phyloP scores from a whole-genome alignment of 2,329 filamentous ascomycete species.

The Xylariales sp. region DNA sequence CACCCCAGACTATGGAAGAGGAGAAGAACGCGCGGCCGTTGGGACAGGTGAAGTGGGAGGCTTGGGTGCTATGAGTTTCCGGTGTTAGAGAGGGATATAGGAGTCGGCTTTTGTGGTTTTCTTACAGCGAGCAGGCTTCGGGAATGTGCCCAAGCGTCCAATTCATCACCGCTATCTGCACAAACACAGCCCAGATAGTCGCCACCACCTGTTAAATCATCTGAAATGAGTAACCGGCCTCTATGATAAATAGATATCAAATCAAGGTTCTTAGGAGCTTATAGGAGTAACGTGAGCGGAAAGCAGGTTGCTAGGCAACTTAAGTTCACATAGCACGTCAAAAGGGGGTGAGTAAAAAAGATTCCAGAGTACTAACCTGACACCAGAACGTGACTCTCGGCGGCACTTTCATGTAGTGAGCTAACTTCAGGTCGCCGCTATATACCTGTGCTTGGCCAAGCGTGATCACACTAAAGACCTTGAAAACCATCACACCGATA shows the following conservation, averaged over 20 bases:
- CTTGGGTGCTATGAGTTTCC: conserved; percentile 47
- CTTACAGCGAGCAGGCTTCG: conserved; percentile 54
- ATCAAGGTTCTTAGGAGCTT: too few species aligned
- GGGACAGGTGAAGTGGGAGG: conserved; percentile 58
- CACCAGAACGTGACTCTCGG: conserved; percentile 62
- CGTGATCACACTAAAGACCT: conserved; percentile 58
- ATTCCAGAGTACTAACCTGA: conserved; percentile 46
- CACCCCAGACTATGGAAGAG: conserved; percentile 66
- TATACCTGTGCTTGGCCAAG: conserved; percentile 54
- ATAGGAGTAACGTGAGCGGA: too few species aligned
- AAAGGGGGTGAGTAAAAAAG: too few species aligned
- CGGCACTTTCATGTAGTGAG: conserved; percentile 56
- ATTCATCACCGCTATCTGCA: conserved; percentile 62
- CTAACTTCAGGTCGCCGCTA: conserved; percentile 52
- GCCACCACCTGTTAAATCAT: conserved; percentile 52
- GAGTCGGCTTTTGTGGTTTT: conserved; percentile 28
- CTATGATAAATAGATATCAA: too few species aligned
- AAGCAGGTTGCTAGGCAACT: too few species aligned
- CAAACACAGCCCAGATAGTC: conserved; percentile 60
- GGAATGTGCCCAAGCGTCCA: conserved; percentile 60
- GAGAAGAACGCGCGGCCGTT: conserved; percentile 61
- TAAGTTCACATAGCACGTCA: too few species aligned
- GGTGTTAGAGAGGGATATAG: background rate
- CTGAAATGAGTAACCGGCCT: too few species aligned
- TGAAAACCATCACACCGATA: conserved; percentile 68